phyloP scores from a whole-genome alignment of 2,329 filamentous ascomycete species.

The Rhinocladiella similis region DNA sequence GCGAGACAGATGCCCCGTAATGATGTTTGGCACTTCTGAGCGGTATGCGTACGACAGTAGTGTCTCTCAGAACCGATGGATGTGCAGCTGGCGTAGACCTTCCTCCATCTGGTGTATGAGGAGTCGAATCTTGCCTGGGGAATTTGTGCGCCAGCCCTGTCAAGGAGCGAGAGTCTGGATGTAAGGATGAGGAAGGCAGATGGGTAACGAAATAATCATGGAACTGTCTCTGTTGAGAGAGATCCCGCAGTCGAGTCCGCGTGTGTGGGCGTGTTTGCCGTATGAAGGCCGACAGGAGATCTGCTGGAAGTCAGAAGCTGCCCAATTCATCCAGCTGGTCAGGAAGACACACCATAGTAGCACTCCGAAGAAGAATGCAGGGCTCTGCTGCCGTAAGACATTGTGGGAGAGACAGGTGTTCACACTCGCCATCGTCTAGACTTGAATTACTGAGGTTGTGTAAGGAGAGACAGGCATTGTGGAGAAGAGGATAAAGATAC shows the following conservation, averaged over 20 bases:
- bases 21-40: slow-evolving; percentile 93
- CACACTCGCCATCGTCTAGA: slow-evolving; percentile 26
- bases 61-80: slow-evolving; percentile 66
- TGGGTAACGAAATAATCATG: slow-evolving; percentile 98
- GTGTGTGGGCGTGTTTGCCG: slow-evolving; percentile 26
- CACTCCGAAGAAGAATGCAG: slow-evolving; percentile 18
- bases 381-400: slow-evolving; percentile 24
- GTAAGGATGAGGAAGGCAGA: slow-evolving; percentile 86
- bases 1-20: slow-evolving; percentile 76
- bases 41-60: slow-evolving; percentile 93
- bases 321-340: background rate
- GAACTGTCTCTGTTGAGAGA: slow-evolving; percentile 57
- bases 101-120: slow-evolving; percentile 62
- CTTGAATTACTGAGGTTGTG: background rate
- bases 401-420: slow-evolving; percentile 17
- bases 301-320: slow-evolving; percentile 30
- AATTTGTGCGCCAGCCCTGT: slow-evolving; percentile 76
- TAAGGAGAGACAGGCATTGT: slow-evolving; percentile 7
- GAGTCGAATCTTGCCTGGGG: slow-evolving; percentile 78
- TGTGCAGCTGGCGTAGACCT: slow-evolving; percentile 57
- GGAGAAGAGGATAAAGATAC: background rate
- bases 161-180: slow-evolving; percentile 73
- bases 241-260: slow-evolving; percentile 12
- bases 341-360: slow-evolving; percentile 21
- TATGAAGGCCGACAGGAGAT: slow-evolving; percentile 37